Conservation (phyloP, 2,329 filamentous ascomycete species). For the Fusarium abutilonis region DNA sequence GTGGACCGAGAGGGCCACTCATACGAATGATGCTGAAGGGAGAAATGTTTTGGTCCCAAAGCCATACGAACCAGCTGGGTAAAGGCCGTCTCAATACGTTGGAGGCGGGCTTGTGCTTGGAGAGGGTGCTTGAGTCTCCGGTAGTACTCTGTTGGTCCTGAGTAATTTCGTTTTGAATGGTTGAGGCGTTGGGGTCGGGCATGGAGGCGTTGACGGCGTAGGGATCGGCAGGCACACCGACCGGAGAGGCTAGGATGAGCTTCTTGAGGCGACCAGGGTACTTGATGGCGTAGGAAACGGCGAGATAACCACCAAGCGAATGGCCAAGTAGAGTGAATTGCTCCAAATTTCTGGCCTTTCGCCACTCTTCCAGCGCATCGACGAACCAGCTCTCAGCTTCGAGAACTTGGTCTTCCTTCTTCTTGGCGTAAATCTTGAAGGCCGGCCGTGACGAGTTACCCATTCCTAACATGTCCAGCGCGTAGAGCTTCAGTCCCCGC, state of each 20-base stretch:
- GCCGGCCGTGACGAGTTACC: slow-evolving; percentile 84
- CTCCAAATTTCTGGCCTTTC: slow-evolving; percentile 86
- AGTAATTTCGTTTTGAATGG: slow-evolving; percentile 79
- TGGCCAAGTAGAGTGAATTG: slow-evolving; percentile 94
- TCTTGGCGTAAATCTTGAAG: slow-evolving; percentile 87
- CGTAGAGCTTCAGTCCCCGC: slow-evolving; percentile 87
- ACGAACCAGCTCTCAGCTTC: slow-evolving; percentile 97
- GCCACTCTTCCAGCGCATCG: slow-evolving; percentile 96
- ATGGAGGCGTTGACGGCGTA: slow-evolving; percentile 84
- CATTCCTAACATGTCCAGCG: slow-evolving; percentile 95
- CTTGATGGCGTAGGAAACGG: slow-evolving; percentile 93
- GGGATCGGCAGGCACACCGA: slow-evolving; percentile 93
- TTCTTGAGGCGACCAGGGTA: slow-evolving; percentile 96
- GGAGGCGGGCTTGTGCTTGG: slow-evolving; percentile 48
- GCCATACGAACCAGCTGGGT: slow-evolving; percentile 87
- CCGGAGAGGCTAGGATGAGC: slow-evolving; percentile 91
- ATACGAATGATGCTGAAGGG: slow-evolving; percentile 92
- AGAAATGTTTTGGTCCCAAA: slow-evolving; percentile 97
- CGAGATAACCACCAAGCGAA: slow-evolving; percentile 93
- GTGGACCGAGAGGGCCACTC: slow-evolving; percentile 87
- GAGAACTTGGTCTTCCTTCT: slow-evolving; percentile 78
- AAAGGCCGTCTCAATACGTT: slow-evolving; percentile 63
- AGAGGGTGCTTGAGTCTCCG: slow-evolving; percentile 51
- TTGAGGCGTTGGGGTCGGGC: slow-evolving; percentile 79
- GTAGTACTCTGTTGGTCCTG: slow-evolving; percentile 72